Conservation (phyloP, 768 basidiomycete species). For the Pleurotus ostreatus region DNA sequence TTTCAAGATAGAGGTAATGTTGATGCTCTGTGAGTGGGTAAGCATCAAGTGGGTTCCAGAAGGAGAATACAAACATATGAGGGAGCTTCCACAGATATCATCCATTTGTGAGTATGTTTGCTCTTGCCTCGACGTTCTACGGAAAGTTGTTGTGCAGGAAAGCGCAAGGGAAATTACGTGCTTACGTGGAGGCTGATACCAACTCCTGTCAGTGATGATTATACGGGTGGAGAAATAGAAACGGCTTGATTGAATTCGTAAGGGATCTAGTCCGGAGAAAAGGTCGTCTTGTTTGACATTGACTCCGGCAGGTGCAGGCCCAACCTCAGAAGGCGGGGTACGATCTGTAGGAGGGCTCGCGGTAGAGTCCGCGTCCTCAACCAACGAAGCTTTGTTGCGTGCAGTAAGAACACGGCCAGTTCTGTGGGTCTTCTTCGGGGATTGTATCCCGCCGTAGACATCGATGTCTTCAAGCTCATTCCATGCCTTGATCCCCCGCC, state of each 20-base stretch:
- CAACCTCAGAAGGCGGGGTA: not conserved
- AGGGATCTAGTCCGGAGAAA: not conserved
- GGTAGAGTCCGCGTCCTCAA: not conserved
- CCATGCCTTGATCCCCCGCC: conserved; percentile 39
- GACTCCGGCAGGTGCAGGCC: not conserved
- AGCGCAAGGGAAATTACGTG: not conserved
- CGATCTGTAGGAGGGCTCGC: not conserved
- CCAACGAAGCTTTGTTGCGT: conserved; percentile 32
- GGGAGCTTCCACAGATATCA: conserved; percentile 49
- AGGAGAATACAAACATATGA: conserved; percentile 37
- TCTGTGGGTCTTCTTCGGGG: not conserved
- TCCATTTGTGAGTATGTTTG: conserved; percentile 47
- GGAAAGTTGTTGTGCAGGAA: not conserved
- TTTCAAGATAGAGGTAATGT: conserved; percentile 43
- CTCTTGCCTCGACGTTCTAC: conserved; percentile 26
- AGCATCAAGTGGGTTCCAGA: not conserved
- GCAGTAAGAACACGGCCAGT: conserved; percentile 12
- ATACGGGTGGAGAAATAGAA: conserved; percentile 49
- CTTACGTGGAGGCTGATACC: conserved; percentile 41
- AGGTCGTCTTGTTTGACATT: not conserved
- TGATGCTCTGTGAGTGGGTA: conserved; percentile 28
- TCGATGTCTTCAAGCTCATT: conserved; percentile 34
- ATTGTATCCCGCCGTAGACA: conserved; percentile 21
- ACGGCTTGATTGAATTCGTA: conserved; percentile 8
- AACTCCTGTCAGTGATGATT: conserved; percentile 42